Evolutionary conservation across 768 basidiomycete species (phyloP).

Genomic region (Amanita brunnescens): DNA sequence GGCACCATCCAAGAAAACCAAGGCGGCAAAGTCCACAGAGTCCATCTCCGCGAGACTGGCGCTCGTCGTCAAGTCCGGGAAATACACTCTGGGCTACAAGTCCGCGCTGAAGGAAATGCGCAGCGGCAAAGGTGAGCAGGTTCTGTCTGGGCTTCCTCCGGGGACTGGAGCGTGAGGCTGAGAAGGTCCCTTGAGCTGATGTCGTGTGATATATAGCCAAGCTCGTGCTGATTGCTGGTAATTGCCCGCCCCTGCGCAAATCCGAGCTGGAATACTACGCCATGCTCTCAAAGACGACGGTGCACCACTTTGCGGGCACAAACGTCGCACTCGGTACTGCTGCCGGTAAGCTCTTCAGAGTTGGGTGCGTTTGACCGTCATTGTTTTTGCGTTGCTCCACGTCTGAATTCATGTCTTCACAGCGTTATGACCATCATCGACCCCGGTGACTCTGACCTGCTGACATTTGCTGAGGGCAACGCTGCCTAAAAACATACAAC

Average conservation of each 20-base stretch:
- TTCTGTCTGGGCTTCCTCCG: slow-evolving; percentile 22
- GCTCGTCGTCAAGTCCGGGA: slow-evolving; percentile 98
- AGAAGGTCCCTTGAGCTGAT: slow-evolving; percentile 95
- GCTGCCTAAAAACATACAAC: slow-evolving; percentile 38
- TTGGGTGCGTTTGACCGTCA: slow-evolving; percentile 60
- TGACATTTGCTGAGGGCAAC: slow-evolving; percentile 73
- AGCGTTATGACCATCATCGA: slow-evolving; percentile 98
- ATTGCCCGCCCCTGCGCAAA: slow-evolving; percentile 98
- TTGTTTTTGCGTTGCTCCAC: too few species aligned
- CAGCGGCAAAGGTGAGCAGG: slow-evolving; percentile 86
- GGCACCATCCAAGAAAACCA: slow-evolving; percentile 95
- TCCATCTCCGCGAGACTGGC: slow-evolving; percentile 87
- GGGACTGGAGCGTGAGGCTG: slow-evolving; percentile 98
- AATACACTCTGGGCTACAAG: slow-evolving; percentile 97
- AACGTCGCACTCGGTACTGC: slow-evolving; percentile 98
- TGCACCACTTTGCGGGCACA: slow-evolving; percentile 96
- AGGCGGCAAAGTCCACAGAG: slow-evolving; percentile 88
- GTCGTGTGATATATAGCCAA: slow-evolving; percentile 57
- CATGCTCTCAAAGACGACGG: slow-evolving; percentile 98
- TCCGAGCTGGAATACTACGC: slow-evolving; percentile 99
- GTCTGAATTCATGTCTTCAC: background rate
- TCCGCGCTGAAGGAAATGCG: slow-evolving; percentile 98
- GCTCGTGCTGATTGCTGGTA: slow-evolving; percentile 96
- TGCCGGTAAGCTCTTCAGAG: slow-evolving; percentile 98
- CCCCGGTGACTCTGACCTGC: slow-evolving; percentile 94